Percentiles rank a stretch among this genome's conserved stretches.
Evolutionary conservation across 2,329 filamentous ascomycete genomes (phyloP).

Genomic region (Blastomyces parvus): DNA sequence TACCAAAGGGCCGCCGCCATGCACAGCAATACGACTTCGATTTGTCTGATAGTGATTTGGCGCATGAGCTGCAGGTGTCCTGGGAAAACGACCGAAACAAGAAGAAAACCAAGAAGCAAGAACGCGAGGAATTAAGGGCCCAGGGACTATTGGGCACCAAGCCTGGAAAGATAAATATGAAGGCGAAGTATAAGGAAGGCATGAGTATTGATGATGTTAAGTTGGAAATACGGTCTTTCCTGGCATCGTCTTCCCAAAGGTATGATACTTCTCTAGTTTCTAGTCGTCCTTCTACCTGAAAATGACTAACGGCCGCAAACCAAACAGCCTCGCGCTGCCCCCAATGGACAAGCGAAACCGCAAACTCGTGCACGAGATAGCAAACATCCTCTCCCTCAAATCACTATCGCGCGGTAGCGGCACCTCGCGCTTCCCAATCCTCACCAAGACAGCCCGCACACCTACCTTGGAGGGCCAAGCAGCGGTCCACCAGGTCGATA

Average conservation of each 20-base stretch:
- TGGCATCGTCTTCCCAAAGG: conserved; percentile 55
- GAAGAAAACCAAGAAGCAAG: conserved; percentile 60
- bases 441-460: conserved; percentile 66
- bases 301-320: background rate
- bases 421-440: conserved; percentile 60
- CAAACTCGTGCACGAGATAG: conserved; percentile 70
- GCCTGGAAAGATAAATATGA: conserved; percentile 49
- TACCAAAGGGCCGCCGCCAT: conserved; percentile 51
- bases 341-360: conserved; percentile 74
- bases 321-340: conserved; percentile 58
- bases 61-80: conserved; percentile 47
- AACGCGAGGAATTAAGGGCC: conserved; percentile 58
- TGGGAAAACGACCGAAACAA: conserved; percentile 61
- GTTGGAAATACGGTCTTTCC: conserved; percentile 61
- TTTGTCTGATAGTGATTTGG: conserved; percentile 58
- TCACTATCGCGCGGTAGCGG: conserved; percentile 75
- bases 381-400: conserved; percentile 63
- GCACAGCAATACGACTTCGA: conserved; percentile 43
- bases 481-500: conserved; percentile 37
- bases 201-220: conserved; percentile 63
- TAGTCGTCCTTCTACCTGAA: background rate
- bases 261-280: conserved; percentile 33
- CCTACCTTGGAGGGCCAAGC: conserved; percentile 49
- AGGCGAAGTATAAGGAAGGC: conserved; percentile 61
- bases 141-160: conserved; percentile 55